These are phyloP conservation scores for Bruguiera gymnorhiza DNA, from an alignment of 345 rosid species.

Conservation along the genomic window DNA sequence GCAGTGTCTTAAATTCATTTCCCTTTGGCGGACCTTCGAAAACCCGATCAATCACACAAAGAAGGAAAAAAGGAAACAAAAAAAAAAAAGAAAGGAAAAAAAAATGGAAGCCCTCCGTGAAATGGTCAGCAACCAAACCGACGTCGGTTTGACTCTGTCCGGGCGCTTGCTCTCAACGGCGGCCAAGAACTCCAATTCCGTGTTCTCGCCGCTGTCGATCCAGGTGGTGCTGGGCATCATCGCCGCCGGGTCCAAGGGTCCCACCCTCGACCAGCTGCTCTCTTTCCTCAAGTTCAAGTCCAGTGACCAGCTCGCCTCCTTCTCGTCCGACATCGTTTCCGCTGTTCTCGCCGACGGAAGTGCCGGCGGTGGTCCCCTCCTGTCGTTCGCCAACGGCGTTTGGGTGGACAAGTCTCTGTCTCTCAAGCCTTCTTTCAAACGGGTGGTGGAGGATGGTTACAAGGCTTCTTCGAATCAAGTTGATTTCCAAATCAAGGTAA, in stretches of 20 bases:
- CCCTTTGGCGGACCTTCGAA: no score
- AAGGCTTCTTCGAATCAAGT: slow-evolving; percentile 59
- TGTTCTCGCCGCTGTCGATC: slow-evolving; percentile 75
- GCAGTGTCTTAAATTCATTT: no score
- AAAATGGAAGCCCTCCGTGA: slow-evolving; percentile 58
- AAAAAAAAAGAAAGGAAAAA: not conserved
- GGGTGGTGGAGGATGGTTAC: slow-evolving; percentile 48
- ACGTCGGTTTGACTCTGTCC: slow-evolving; percentile 44
- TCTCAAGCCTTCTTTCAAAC: slow-evolving; percentile 55
- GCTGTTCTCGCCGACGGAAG: slow-evolving; percentile 70
- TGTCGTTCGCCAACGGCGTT: slow-evolving; percentile 58
- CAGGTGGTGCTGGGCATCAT: slow-evolving; percentile 65
- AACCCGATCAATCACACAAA: no score
- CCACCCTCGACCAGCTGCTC: slow-evolving; percentile 68
- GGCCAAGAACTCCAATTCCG: no score
- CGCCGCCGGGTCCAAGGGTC: slow-evolving; percentile 62
- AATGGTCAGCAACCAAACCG: slow-evolving; percentile 54
- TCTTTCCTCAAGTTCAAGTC: slow-evolving; percentile 65
- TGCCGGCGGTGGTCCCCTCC: slow-evolving; percentile 56
- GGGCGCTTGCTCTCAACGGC: no score
- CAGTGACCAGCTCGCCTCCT: slow-evolving; percentile 47
- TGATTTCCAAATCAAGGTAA: slow-evolving; percentile 75
- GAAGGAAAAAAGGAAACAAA: no score
- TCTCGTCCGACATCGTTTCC: slow-evolving; percentile 57
- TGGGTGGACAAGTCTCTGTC: slow-evolving; percentile 69